Evolutionary conservation across 1,284 basidiomycete species (phyloP), one percentile per base, ranked within the genome.

Genomic region (Ceratobasidium sp.): DNA sequence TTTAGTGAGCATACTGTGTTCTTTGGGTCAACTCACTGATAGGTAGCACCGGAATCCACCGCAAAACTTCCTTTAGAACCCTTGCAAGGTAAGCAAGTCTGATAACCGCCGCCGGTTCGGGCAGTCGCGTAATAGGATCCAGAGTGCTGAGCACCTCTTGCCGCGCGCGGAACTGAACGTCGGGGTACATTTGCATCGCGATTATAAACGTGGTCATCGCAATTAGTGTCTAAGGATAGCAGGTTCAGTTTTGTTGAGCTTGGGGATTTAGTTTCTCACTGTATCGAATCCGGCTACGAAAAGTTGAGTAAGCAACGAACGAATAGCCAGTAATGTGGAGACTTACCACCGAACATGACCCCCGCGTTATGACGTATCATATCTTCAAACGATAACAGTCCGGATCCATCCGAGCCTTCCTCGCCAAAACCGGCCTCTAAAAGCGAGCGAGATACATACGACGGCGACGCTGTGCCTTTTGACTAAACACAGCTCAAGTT

Each of bases 161-260:
- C 13, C 75, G 51, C 26, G 75, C 75, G 15, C 75, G 75, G 23
- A 64, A 55, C 13, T 77, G 75, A 6, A 68, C 23, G 10, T 67
- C 40, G n/a, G 64, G 75, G 33, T 67, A 46, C 9, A 77, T 51
- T 28, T 77, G 75, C 75, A 67, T 77, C 6, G 64, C 75, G 40
- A 39, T 68, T 12, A 77, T 26, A 44, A 77, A 77, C 39, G 63
- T 67, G 18, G 44, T 40, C 51, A 77, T 42, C 3, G 64, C 53
- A 4, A 64, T 44, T 12, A 58, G 42, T 5, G 75, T 77, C 75
- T 77, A n/a, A n/a, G 23, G 5, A 15, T 6, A 23, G 1, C 39
- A 40, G 40, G 40, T 64, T n/a, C 4, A 33, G 33, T 33, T 61
- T 7, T 9, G n/a, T 40, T 5, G 0, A 39, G 44, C 33, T 20